Conservation (phyloP, 2,329 filamentous ascomycete genomes). For the Byssoonygena ceratinophila region DNA sequence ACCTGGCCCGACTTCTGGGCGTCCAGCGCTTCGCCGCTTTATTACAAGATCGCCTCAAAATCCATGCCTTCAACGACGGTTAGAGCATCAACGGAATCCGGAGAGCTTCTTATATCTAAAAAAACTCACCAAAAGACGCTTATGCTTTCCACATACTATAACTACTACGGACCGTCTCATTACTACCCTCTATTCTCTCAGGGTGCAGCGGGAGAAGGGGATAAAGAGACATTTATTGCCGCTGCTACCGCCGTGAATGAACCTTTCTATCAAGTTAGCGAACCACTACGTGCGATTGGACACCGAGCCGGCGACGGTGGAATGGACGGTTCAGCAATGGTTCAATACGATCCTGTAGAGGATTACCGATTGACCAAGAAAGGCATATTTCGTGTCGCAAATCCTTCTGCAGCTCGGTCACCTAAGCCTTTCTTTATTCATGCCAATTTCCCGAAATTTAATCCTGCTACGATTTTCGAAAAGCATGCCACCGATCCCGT, state of each 20-base stretch:
- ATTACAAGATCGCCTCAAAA: slow-evolving; percentile 32
- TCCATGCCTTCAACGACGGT: slow-evolving; percentile 18
- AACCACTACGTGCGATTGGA: slow-evolving; percentile 28
- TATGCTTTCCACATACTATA: slow-evolving; percentile 42
- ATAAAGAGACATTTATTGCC: slow-evolving; percentile 43
- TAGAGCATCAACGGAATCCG: slow-evolving; percentile 33
- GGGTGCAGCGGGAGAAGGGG: slow-evolving; percentile 40
- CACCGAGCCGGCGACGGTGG: slow-evolving; percentile 22
- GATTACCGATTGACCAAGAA: slow-evolving; percentile 23
- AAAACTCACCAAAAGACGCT: slow-evolving; percentile 33
- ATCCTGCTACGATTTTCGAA: slow-evolving; percentile 30
- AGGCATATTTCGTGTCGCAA: slow-evolving; percentile 22
- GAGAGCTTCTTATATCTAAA: slow-evolving; percentile 40
- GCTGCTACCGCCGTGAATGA: slow-evolving; percentile 34
- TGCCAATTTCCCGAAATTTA: slow-evolving; percentile 34
- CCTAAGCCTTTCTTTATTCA: slow-evolving; percentile 34
- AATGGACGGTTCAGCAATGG: slow-evolving; percentile 31
- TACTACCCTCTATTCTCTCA: slow-evolving; percentile 41
- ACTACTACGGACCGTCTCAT: slow-evolving; percentile 36
- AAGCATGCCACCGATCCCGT: slow-evolving; percentile 24
- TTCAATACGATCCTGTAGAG: slow-evolving; percentile 29
- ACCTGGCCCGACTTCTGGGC: slow-evolving; percentile 43
- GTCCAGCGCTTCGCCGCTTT: slow-evolving; percentile 30
- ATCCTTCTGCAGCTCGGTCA: slow-evolving; percentile 22
- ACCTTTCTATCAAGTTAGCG: slow-evolving; percentile 35